phyloP scores from a whole-genome alignment of 2,329 filamentous ascomycete species.

The Talaromyces pinophilus region DNA sequence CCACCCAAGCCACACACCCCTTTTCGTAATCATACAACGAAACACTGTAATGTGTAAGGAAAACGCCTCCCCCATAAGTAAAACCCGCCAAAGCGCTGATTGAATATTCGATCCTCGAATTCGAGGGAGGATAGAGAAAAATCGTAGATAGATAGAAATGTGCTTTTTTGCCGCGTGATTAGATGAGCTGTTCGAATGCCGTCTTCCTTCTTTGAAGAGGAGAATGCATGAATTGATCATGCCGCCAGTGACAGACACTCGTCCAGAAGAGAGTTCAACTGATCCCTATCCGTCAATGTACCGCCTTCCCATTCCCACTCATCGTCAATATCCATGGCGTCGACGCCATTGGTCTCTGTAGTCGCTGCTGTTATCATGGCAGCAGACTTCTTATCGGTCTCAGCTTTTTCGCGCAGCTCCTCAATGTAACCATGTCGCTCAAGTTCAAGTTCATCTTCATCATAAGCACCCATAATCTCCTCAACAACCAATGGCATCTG shows the following conservation, averaged over 20 bases:
- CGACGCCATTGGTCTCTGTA: slow-evolving; percentile 26
- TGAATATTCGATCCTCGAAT: background rate
- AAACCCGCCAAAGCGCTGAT: slow-evolving; percentile 14
- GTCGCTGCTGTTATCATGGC: slow-evolving; percentile 24
- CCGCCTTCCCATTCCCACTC: slow-evolving; percentile 44
- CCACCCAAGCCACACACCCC: slow-evolving; percentile 1
- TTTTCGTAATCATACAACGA: slow-evolving; percentile 17
- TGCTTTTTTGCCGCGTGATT: background rate
- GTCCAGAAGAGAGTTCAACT: slow-evolving; percentile 42
- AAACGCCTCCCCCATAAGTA: slow-evolving; percentile 11
- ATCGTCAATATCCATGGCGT: slow-evolving; percentile 47
- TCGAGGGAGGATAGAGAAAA: background rate
- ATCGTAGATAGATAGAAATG: background rate
- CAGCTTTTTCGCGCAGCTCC: slow-evolving; percentile 15
- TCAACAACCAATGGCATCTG: slow-evolving; percentile 76
- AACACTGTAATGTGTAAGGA: slow-evolving; percentile 9
- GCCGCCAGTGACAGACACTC: slow-evolving; percentile 47
- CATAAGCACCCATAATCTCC: slow-evolving; percentile 68
- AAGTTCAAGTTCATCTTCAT: slow-evolving; percentile 72
- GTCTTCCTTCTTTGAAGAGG: background rate
- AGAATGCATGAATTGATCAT: slow-evolving; percentile 27
- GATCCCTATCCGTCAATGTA: slow-evolving; percentile 38
- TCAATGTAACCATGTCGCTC: slow-evolving; percentile 40
- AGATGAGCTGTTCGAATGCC: background rate
- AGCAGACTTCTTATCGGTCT: slow-evolving; percentile 24